Evolutionary conservation across 2,329 filamentous ascomycete genomes (phyloP).

Genomic region (Fusarium domesticum): DNA sequence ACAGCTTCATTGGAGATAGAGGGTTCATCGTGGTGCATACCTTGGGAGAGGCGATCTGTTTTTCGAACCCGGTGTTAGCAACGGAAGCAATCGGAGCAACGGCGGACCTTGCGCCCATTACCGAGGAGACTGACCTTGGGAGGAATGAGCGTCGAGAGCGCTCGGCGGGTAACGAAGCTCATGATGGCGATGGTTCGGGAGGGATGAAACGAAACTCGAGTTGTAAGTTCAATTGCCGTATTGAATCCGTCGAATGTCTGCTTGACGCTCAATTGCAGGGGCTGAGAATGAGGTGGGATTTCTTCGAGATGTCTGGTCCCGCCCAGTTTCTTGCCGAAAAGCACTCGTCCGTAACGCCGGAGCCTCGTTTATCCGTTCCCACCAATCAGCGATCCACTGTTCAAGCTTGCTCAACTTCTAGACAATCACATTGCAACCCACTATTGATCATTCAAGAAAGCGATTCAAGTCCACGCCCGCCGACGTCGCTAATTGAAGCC

Average conservation of each 20-base stretch:
- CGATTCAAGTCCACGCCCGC: constrained; percentile 10
- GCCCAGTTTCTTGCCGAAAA: constrained; percentile 43
- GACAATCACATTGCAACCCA: constrained; percentile 30
- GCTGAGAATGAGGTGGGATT: constrained; percentile 26
- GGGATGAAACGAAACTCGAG: constrained; percentile 21
- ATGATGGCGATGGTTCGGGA: constrained; percentile 57
- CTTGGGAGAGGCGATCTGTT: constrained; percentile 76
- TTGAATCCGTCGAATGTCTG: constrained; percentile 33
- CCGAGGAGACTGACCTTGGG: constrained; percentile 72
- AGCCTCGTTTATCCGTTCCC: constrained; percentile 41
- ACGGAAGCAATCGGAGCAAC: constrained; percentile 31
- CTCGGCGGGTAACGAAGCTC: constrained; percentile 88
- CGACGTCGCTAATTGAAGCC: constrained; percentile 26
- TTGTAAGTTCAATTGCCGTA: constrained; percentile 27
- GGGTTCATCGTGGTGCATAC: constrained; percentile 47
- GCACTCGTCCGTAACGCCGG: constrained; percentile 43
- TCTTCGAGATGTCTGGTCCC: constrained; percentile 28
- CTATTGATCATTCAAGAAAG: constrained; percentile 24
- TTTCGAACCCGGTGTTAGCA: constrained; percentile 37
- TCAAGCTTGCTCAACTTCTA: constrained; percentile 28
- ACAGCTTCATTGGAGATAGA: constrained; percentile 1
- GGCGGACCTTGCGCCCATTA: constrained; percentile 24
- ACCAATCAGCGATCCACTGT: constrained; percentile 41
- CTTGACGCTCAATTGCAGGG: constrained; percentile 36
- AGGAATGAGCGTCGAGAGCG: constrained; percentile 96